These are phyloP conservation scores for Talaromyces albobiverticillius DNA, from an alignment of 2,329 filamentous ascomycete species.

Conservation along the genomic window DNA sequence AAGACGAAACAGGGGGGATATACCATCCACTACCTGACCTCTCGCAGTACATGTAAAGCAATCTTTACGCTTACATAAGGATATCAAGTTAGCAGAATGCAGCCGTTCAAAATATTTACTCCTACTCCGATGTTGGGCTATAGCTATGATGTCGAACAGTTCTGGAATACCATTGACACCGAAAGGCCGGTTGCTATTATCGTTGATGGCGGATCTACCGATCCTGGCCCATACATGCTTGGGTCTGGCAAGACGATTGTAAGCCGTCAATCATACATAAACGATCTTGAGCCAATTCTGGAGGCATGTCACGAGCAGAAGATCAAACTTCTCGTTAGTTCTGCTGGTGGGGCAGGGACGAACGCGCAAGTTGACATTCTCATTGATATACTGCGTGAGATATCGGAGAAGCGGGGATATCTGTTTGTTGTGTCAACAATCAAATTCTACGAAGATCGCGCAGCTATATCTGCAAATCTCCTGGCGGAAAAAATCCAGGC, in stretches of 20 bases:
- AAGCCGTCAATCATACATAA: conserved; percentile 36
- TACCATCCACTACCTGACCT: too few relatives aligned
- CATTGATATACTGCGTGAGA: conserved; percentile 27
- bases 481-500: conserved; percentile 35
- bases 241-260: conserved; percentile 31
- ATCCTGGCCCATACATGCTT: conserved; percentile 24
- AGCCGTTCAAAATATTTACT: conserved; percentile 42
- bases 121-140: conserved; percentile 51
- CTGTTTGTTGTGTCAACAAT: too few relatives aligned
- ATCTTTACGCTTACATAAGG: too few relatives aligned
- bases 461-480: conserved; percentile 41
- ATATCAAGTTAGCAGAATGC: too few relatives aligned
- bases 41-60: too few relatives aligned
- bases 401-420: too few relatives aligned
- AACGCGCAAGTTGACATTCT: conserved; percentile 41
- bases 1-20: too few relatives aligned
- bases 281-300: conserved; percentile 44
- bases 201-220: conserved; percentile 28
- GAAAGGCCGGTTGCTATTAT: conserved; percentile 20
- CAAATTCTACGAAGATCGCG: too few relatives aligned
- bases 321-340: conserved; percentile 41
- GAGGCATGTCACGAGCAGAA: conserved; percentile 30
- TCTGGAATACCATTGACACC: conserved; percentile 43
- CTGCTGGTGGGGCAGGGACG: conserved; percentile 48
- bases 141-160: conserved; percentile 35